A percentile compares a stretch with the other conserved stretches of the same genome.
These are phyloP conservation scores for Trebouxiophyceae sp. DNA, from an alignment of 163 green algal genomes.

Conservation along the genomic window DNA sequence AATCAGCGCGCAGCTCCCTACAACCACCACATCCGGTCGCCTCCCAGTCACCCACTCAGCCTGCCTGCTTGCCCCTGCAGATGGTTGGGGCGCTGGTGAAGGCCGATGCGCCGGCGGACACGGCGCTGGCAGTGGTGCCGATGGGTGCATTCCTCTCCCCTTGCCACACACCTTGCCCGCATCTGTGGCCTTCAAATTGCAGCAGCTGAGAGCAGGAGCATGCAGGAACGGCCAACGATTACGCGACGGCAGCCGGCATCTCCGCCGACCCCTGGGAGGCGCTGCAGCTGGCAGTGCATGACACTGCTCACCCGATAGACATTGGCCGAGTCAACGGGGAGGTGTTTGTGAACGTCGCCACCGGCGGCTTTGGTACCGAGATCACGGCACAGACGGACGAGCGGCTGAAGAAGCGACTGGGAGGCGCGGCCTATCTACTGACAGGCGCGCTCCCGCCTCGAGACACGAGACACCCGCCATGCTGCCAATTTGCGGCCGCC, in stretches of 20 bases:
- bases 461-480: too few species aligned
- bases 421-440: constrained; percentile 14
- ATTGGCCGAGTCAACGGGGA: constrained; percentile 14
- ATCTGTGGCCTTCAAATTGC: too few species aligned
- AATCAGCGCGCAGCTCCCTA: not conserved
- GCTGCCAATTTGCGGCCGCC: too few species aligned
- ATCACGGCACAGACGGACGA: constrained; percentile 13
- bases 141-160: too few species aligned
- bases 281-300: constrained; percentile 13
- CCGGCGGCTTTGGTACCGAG: constrained; percentile 18
- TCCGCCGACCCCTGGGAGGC: constrained; percentile 17
- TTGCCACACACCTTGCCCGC: too few species aligned
- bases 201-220: too few species aligned
- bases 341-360: constrained; percentile 21
- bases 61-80: not conserved
- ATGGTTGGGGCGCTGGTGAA: constrained; percentile 10
- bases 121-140: constrained; percentile 11
- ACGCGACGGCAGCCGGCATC: constrained; percentile 16
- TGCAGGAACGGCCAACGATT: constrained; percentile 23
- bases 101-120: constrained; percentile 6
- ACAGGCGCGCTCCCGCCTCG: constrained; percentile 9
- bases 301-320: constrained; percentile 19
- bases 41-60: too few species aligned
- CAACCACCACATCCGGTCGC: not conserved
- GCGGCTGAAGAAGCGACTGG: constrained; percentile 14